Evolutionary conservation across 1,139 yeast genomes (phyloP).

Genomic region (Suhomyces guaymorum): DNA sequence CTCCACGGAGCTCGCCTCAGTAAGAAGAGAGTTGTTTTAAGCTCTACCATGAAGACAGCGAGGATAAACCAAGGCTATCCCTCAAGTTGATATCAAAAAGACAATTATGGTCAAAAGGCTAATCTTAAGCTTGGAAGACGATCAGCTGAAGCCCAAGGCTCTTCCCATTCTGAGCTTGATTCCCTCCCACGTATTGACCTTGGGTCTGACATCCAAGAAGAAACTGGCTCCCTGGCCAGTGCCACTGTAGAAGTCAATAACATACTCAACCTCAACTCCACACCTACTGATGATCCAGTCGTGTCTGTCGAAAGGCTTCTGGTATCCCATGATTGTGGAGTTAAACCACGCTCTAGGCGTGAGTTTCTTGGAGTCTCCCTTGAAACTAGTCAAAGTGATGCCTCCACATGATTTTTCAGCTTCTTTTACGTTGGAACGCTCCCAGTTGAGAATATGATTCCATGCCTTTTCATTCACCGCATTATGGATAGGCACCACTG

Average conservation of each 20-base stretch:
- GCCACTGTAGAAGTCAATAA: conserved; percentile 86
- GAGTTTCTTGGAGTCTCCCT: conserved; percentile 80
- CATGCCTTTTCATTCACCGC: conserved; percentile 93
- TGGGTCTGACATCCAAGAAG: conserved; percentile 88
- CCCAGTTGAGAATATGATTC: conserved; percentile 86
- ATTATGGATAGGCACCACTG: conserved; percentile 93
- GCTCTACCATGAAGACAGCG: too few species aligned
- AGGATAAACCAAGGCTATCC: too few species aligned
- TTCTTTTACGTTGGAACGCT: conserved; percentile 58
- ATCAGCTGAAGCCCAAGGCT: conserved; percentile 61
- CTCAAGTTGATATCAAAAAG: too few species aligned
- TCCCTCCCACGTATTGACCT: conserved; percentile 79
- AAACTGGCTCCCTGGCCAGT: conserved; percentile 63
- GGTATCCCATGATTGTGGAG: conserved; percentile 57
- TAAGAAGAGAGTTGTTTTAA: too few species aligned
- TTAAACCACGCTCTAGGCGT: conserved; percentile 90
- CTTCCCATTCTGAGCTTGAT: conserved; percentile 61
- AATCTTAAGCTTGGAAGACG: too few species aligned
- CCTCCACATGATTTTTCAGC: conserved; percentile 67
- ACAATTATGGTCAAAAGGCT: too few species aligned
- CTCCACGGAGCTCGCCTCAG: too few species aligned
- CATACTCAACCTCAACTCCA: conserved; percentile 82
- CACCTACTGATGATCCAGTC: conserved; percentile 94
- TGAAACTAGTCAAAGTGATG: conserved; percentile 77
- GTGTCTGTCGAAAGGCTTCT: conserved; percentile 90